Base-by-base conservation (phyloP, 805 yeast species). In the Torulaspora maleeae region DNA sequence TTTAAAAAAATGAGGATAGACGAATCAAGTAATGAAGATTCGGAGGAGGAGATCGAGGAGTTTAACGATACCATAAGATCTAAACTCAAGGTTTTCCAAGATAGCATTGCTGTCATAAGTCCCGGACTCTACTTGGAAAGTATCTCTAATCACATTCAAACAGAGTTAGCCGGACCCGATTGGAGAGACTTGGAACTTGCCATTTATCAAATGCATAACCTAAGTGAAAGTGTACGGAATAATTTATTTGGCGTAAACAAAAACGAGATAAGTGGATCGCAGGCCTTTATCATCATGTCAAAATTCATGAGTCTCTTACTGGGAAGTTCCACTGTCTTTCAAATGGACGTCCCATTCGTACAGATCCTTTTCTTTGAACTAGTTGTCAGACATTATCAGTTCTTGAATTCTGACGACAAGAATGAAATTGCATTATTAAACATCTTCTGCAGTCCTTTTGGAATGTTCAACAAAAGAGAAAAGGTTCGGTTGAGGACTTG, bases 111-210 rank as follows among this genome's bases (percentile, higher is more conserved):
- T 5, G 61, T 74, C 5, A 76, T 79, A 38, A 76, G 75, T 49
- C 81, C 85, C 24, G 77, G 76, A 20, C 66, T 87, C 41, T 86
- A 77, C 60, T 58, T 82, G 33, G 80, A 80, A 27, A 77, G 75
- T 24, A 68, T 84, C 27, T 76, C 85, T 2, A 63, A 68, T n/a
- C 77, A 86, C 38, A 79, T 56, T 66, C 73, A 53, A 69, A 76
- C 15, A 54, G 76, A 41, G 67, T 71, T 57, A 60, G 60, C 48
- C 2, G 54, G 57, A 19, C 54, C 52, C 6, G 79, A 81, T 52
- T 90, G 98, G 98, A 78, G 88, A 61, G 78, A 76, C 22, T 73
- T 87, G 32, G 99, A 93, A 66, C 73, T 93, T 51, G 97, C 96
- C 2, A 70, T 93, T 42, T 89, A 74, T 61, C 95, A 90, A 66